Evolutionary conservation across 2,329 filamentous ascomycete genomes (phyloP).

Genomic region (Colletotrichum phormii): DNA sequence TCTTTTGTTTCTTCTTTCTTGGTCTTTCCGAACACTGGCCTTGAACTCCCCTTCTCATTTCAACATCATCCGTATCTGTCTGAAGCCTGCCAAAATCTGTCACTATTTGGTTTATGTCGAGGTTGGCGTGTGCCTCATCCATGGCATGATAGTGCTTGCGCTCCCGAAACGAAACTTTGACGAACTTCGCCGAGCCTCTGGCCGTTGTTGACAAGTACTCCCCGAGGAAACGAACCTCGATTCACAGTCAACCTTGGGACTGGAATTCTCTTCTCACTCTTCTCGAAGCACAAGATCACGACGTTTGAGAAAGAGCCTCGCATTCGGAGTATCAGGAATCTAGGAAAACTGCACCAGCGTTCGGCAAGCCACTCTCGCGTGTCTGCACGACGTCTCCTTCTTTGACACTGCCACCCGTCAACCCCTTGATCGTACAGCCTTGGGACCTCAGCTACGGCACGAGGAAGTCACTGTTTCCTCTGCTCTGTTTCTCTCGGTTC

Average conservation of each 20-base stretch:
- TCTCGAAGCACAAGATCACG: constrained; percentile 19
- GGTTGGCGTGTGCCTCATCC: constrained; percentile 22
- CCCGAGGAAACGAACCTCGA: constrained; percentile 37
- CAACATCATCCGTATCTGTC: constrained; percentile 15
- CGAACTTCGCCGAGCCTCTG: constrained; percentile 14
- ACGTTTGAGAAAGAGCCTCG: neutral
- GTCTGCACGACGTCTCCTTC: constrained; percentile 14
- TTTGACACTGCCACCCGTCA: constrained; percentile 15
- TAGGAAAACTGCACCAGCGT: constrained; percentile 20
- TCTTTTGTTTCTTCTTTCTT: constrained; percentile 41
- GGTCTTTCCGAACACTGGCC: constrained; percentile 33
- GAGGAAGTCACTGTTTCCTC: constrained; percentile 28
- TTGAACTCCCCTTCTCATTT: constrained; percentile 25
- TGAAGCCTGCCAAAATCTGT: constrained; percentile 16
- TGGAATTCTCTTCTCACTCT: constrained; percentile 35
- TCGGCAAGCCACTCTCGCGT: constrained; percentile 15
- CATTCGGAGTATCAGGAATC: neutral
- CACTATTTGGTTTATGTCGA: constrained; percentile 29
- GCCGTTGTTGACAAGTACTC: constrained; percentile 13
- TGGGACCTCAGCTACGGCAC: constrained; percentile 13
- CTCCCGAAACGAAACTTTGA: constrained; percentile 40
- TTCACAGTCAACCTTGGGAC: constrained; percentile 39
- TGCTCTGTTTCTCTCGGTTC: constrained; percentile 39
- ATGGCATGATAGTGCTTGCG: constrained; percentile 35
- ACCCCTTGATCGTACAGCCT: constrained; percentile 27